Conservation (phyloP, 306 rosid species). For the Begonia masoniana region DNA sequence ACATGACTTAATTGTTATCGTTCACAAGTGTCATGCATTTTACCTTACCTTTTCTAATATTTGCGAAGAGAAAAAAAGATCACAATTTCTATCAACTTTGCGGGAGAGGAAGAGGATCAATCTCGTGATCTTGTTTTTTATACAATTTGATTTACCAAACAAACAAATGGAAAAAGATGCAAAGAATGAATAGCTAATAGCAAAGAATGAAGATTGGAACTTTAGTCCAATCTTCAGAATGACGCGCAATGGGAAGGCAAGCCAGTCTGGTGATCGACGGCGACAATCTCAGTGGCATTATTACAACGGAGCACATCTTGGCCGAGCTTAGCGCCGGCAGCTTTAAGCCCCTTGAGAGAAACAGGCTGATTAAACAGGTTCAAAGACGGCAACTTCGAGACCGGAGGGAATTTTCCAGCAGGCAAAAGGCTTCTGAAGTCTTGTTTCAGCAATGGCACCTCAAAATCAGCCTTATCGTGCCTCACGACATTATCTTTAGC, state of each 20-base stretch:
- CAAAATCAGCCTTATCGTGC: slow-evolving; percentile 73
- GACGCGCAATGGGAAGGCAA: slow-evolving; percentile 54
- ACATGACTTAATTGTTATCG: no score
- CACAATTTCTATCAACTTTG: no score
- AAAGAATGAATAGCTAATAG: background rate
- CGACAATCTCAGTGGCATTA: slow-evolving; percentile 61
- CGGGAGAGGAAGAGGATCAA: no score
- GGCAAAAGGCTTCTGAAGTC: slow-evolving; percentile 57
- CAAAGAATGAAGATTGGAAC: background rate
- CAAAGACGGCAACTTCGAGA: slow-evolving; percentile 66
- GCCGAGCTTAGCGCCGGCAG: slow-evolving; percentile 88
- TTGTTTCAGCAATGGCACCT: slow-evolving; percentile 70
- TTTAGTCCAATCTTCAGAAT: slow-evolving; percentile 30
- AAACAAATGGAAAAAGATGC: slow-evolving; percentile 2
- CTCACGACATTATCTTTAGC: slow-evolving; percentile 68
- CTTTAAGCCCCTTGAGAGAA: slow-evolving; percentile 72
- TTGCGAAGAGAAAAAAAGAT: no score
- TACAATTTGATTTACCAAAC: no score
- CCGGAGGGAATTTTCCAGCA: slow-evolving; percentile 60
- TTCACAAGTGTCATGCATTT: no score
- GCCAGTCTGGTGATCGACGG: slow-evolving; percentile 64
- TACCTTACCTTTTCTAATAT: no score
- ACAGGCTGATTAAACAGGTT: slow-evolving; percentile 78
- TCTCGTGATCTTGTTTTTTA: no score
- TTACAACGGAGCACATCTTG: slow-evolving; percentile 75